Conservation (phyloP, 1,139 yeast genomes). For the Hansenula sp. region DNA sequence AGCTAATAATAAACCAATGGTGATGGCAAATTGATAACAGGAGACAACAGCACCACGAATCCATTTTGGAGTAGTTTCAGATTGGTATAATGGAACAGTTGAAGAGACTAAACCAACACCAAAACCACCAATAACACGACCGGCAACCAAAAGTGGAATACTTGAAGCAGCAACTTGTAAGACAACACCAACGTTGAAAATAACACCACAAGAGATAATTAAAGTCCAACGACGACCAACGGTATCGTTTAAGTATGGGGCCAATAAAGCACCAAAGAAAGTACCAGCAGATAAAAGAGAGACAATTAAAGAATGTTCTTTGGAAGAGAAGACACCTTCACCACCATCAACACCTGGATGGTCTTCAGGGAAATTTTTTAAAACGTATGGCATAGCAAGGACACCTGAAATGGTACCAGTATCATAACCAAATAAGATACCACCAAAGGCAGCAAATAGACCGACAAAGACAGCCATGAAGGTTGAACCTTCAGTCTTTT, state of each 20-base stretch:
- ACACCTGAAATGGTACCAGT: constrained; percentile 59
- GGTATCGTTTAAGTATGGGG: constrained; percentile 54
- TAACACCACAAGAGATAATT: constrained; percentile 45
- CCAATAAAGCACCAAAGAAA: constrained; percentile 51
- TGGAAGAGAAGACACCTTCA: constrained; percentile 39
- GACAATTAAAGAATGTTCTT: constrained; percentile 53
- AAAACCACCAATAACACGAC: constrained; percentile 58
- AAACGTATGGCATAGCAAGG: constrained; percentile 50
- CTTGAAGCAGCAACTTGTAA: constrained; percentile 56
- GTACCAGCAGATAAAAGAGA: constrained; percentile 57
- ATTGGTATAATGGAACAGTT: constrained; percentile 61
- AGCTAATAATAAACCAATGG: constrained; percentile 66
- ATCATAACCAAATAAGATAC: constrained; percentile 55
- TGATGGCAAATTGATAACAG: constrained; percentile 64
- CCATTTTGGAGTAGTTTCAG: constrained; percentile 66
- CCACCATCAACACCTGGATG: constrained; percentile 22
- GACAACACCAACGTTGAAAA: constrained; percentile 57
- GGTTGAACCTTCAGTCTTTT: constrained; percentile 27
- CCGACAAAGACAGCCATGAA: constrained; percentile 28
- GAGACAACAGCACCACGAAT: constrained; percentile 68
- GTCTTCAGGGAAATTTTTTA: constrained; percentile 35
- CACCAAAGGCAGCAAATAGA: constrained; percentile 49
- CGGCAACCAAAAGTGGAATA: constrained; percentile 45
- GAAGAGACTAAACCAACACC: constrained; percentile 71
- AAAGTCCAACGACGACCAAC: constrained; percentile 58